These are phyloP conservation scores for Mycena belliarum DNA, from an alignment of 768 basidiomycete species.

Conservation along the genomic window DNA sequence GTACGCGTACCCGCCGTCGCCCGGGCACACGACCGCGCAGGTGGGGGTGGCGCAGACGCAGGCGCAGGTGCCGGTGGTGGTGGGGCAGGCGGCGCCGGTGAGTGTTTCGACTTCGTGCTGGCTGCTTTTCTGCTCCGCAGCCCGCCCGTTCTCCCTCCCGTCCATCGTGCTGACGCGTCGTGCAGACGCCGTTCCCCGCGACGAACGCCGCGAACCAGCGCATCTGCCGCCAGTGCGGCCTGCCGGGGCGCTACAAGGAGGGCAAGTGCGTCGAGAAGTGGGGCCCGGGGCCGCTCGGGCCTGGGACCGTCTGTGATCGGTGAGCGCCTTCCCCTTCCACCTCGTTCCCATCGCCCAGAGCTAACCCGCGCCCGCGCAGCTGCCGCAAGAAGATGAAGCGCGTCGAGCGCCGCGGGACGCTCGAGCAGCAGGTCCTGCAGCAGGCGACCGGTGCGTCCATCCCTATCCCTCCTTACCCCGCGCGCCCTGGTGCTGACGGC, in stretches of 20 bases:
- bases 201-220: conserved; percentile 68
- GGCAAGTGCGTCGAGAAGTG: conserved; percentile 87
- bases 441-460: conserved; percentile 8
- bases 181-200: conserved; percentile 34
- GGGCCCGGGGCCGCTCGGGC: conserved; percentile 83
- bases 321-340: conserved; percentile 27
- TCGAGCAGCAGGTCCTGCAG: conserved; percentile 42
- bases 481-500: background rate
- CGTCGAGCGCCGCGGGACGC: conserved; percentile 70
- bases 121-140: background rate
- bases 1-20: background rate
- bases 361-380: conserved; percentile 31
- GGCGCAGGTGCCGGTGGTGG: background rate
- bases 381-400: conserved; percentile 89
- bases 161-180: background rate
- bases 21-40: background rate
- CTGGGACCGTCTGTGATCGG: conserved; percentile 83
- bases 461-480: background rate
- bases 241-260: conserved; percentile 77
- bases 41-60: background rate
- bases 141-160: background rate
- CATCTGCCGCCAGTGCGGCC: conserved; percentile 75
- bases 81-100: background rate
- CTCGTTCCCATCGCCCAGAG: too few relatives aligned
- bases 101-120: background rate